Conservation (phyloP, 129 eudicot genomes). For the Smallanthus sonchifolius region DNA sequence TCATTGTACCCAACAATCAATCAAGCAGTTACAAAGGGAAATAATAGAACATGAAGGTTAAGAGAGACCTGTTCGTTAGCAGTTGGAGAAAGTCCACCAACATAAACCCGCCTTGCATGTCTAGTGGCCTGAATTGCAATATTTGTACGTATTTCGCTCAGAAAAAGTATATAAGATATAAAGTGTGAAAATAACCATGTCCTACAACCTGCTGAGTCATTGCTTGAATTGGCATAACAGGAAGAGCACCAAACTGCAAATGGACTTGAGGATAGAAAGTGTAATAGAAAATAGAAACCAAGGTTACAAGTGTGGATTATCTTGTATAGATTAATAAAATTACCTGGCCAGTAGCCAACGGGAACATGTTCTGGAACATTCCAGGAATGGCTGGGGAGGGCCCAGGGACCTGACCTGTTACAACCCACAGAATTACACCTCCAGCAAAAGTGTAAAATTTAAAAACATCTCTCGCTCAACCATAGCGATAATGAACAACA, state of each 20-base stretch:
- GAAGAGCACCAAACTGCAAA: conserved; percentile 77
- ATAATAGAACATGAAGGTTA: not conserved
- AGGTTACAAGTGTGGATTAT: conserved; percentile 4
- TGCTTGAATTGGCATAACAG: conserved; percentile 96
- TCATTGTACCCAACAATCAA: not conserved
- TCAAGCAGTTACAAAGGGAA: not conserved
- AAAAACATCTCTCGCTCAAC: not conserved
- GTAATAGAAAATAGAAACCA: not conserved
- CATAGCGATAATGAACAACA: conserved; percentile 11
- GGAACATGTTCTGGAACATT: conserved; percentile 78
- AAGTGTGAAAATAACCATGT: not conserved
- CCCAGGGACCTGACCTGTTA: conserved; percentile 80
- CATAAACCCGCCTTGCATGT: conserved; percentile 98
- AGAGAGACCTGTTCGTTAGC: conserved; percentile 87
- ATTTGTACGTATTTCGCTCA: not conserved
- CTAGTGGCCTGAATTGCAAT: conserved; percentile 75
- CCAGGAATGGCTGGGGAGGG: conserved; percentile 68
- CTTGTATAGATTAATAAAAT: not conserved
- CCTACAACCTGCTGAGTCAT: conserved; percentile 96
- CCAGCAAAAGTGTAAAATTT: not conserved
- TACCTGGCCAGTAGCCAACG: conserved; percentile 76
- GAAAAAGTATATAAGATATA: not conserved
- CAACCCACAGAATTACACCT: conserved; percentile 31
- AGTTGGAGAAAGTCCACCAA: conserved; percentile 92
- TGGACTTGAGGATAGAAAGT: not conserved